These are phyloP conservation scores for Pseudocercospora pini-densiflorae DNA, from an alignment of 2,329 filamentous ascomycete species.

Conservation along the genomic window DNA sequence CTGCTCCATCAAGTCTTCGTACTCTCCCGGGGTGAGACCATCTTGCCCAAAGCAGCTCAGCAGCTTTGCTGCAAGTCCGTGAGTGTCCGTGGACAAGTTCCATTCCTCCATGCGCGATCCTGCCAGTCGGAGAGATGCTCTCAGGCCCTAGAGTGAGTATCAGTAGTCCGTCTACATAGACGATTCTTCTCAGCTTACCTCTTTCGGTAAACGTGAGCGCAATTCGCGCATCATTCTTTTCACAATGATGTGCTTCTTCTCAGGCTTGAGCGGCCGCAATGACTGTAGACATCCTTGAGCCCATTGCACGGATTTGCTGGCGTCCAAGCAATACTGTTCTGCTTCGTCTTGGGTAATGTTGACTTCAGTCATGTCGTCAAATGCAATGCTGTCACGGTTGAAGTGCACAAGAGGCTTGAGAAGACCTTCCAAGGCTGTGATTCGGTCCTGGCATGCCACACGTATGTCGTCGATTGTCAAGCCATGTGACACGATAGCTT, in stretches of 20 bases:
- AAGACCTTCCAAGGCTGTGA: background rate
- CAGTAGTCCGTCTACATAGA: background rate
- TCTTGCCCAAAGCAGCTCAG: background rate
- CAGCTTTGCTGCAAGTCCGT: background rate
- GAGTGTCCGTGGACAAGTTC: too few relatives aligned
- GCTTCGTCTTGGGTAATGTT: background rate
- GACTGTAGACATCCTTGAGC: background rate
- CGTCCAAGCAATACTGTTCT: background rate
- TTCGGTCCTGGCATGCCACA: background rate
- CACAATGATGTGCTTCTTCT: background rate
- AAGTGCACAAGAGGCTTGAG: background rate
- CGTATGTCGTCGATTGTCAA: background rate
- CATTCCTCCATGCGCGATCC: too few relatives aligned
- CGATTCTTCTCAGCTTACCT: background rate
- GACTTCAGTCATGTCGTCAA: background rate
- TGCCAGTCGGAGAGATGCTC: background rate
- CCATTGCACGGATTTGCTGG: background rate
- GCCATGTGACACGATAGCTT: background rate
- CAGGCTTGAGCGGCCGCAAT: background rate
- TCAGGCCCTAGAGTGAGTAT: background rate
- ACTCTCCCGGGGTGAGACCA: background rate
- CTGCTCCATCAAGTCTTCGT: conserved; percentile 15
- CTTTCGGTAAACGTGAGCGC: background rate
- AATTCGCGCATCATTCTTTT: background rate
- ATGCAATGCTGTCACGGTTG: background rate